Percentiles rank a stretch among this genome's conserved stretches.
These are phyloP conservation scores for Daphne laureola DNA, from an alignment of 441 rosid species.

Conservation along the genomic window DNA sequence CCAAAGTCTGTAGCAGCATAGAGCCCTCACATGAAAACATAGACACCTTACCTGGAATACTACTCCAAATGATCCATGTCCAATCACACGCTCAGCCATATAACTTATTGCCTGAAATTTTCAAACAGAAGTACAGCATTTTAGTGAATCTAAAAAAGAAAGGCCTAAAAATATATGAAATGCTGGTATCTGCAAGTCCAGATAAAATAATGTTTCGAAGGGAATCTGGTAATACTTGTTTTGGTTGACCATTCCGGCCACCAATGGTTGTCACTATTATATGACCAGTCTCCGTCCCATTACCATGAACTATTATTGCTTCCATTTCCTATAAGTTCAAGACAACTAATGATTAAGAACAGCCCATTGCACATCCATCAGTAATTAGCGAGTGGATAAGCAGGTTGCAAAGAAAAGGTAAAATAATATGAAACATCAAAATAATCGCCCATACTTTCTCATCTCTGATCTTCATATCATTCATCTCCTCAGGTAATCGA, in stretches of 20 bases:
- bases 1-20: too few species aligned
- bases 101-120: slow-evolving; percentile 79
- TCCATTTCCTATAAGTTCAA: slow-evolving; percentile 66
- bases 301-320: slow-evolving; percentile 79
- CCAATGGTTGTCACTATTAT: slow-evolving; percentile 93
- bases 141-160: neutral
- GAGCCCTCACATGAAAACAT: slow-evolving; percentile 4
- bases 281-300: slow-evolving; percentile 88
- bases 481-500: slow-evolving; percentile 80
- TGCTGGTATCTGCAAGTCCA: neutral
- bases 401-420: slow-evolving; percentile 1
- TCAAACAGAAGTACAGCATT: neutral
- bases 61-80: slow-evolving; percentile 96
- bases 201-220: neutral
- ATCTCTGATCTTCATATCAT: slow-evolving; percentile 86
- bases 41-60: slow-evolving; percentile 69
- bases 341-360: neutral
- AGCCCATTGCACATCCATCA: neutral
- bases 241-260: slow-evolving; percentile 91
- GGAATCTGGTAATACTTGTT: slow-evolving; percentile 44
- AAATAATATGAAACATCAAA: neutral
- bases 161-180: neutral
- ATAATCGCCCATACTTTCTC: slow-evolving; percentile 42
- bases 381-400: slow-evolving; percentile 1
- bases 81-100: slow-evolving; percentile 98